phyloP scores from a whole-genome alignment of 768 basidiomycete genomes.

The Lactifluus volemus region DNA sequence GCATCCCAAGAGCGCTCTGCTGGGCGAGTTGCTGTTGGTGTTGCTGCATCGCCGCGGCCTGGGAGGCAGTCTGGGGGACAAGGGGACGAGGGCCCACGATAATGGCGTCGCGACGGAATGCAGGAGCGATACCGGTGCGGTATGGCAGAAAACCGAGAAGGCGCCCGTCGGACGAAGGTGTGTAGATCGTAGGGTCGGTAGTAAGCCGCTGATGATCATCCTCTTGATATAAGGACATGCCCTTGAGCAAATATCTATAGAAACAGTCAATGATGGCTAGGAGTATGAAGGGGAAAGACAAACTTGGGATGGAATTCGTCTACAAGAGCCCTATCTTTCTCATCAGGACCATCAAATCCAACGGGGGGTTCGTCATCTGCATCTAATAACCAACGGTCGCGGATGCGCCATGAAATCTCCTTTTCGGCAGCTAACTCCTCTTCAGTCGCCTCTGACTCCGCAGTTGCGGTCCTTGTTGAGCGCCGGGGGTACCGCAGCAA shows the following conservation, averaged over 20 bases:
- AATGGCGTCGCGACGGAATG: conserved; percentile 15
- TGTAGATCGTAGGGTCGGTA: conserved; percentile 18
- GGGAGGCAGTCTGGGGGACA: conserved; percentile 13
- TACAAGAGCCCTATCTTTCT: conserved; percentile 57
- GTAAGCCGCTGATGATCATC: conserved; percentile 17
- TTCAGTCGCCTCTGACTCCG: conserved; percentile 2
- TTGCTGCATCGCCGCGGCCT: conserved; percentile 14
- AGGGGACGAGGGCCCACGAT: conserved; percentile 15
- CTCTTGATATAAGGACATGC: conserved; percentile 18
- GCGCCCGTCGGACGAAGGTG: conserved; percentile 12
- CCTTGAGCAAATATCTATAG: conserved; percentile 38
- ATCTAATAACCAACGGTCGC: conserved; percentile 64
- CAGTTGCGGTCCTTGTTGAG: conserved; percentile 22
- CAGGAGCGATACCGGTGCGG: conserved; percentile 14
- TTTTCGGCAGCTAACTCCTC: conserved; percentile 28
- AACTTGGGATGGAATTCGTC: conserved; percentile 60
- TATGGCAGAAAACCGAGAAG: conserved; percentile 11
- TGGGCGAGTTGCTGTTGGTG: conserved; percentile 13
- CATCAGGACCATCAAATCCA: conserved; percentile 53
- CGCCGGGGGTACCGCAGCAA: conserved; percentile 11
- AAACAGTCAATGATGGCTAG: not conserved
- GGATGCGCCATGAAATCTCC: conserved; percentile 36
- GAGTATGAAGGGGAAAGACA: conserved; percentile 5
- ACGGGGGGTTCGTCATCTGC: conserved; percentile 48
- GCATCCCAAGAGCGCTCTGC: conserved; percentile 13